A percentile compares a stretch with the other conserved stretches of the same genome.
Evolutionary conservation across 352 stramenopile genomes (phyloP).

Genomic region (Phytophthora syringae): DNA sequence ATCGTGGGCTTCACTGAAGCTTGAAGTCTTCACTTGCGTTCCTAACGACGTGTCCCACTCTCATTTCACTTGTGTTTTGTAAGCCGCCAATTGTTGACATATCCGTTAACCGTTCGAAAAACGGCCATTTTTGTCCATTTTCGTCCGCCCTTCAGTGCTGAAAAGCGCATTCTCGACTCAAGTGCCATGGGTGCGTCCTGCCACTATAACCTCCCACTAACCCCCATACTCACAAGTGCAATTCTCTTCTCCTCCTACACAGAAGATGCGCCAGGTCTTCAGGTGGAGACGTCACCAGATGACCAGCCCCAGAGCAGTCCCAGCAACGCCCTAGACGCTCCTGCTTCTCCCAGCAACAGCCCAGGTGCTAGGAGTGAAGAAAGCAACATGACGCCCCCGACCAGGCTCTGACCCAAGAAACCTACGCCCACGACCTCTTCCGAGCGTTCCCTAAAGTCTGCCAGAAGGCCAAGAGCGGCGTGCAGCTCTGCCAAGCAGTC

Average conservation of each 20-base stretch:
- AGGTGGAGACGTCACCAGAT: slow-evolving; percentile 21
- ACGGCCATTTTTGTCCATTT: slow-evolving; percentile 27
- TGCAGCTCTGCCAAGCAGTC: slow-evolving; percentile 78
- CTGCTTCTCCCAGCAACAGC: slow-evolving; percentile 14
- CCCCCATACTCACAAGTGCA: background rate
- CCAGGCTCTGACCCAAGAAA: slow-evolving; percentile 16
- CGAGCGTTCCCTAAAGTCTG: slow-evolving; percentile 73
- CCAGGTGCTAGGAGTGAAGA: slow-evolving; percentile 9
- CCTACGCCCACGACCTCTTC: slow-evolving; percentile 80
- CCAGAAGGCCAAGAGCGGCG: slow-evolving; percentile 77
- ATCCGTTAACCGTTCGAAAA: slow-evolving; percentile 32
- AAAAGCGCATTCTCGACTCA: slow-evolving; percentile 2
- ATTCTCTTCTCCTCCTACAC: background rate
- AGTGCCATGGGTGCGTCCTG: slow-evolving; percentile 25
- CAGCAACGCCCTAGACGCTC: background rate
- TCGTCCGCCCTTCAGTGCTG: slow-evolving; percentile 29
- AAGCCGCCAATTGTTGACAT: slow-evolving; percentile 12
- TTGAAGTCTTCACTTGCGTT: slow-evolving; percentile 1
- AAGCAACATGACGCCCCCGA: slow-evolving; percentile 7
- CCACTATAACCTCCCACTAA: background rate
- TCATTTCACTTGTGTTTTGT: slow-evolving; percentile 20
- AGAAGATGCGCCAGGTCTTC: slow-evolving; percentile 16
- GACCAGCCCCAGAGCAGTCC: slow-evolving; percentile 13
- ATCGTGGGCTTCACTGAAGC: background rate
- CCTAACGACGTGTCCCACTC: slow-evolving; percentile 8